Conservation (phyloP, 495 filamentous ascomycete genomes). For the Aspergillus asperescens region DNA sequence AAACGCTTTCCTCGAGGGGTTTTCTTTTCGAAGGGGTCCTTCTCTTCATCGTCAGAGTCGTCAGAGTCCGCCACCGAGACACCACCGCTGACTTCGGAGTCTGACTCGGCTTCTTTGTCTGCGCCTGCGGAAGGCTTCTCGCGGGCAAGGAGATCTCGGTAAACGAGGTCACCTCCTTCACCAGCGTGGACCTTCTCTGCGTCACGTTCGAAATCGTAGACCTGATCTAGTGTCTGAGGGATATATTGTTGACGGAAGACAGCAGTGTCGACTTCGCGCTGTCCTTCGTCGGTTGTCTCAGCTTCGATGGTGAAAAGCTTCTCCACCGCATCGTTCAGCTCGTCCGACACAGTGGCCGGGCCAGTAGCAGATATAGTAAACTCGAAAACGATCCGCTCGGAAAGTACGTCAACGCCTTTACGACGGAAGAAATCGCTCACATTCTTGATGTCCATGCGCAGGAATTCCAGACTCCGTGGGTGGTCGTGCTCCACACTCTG, state of each 20-base stretch:
- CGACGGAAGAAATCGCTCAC: conserved; percentile 83
- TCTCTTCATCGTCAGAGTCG: conserved; percentile 45
- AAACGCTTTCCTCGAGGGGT: conserved; percentile 80
- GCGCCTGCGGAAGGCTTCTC: conserved; percentile 46
- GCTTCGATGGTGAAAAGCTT: conserved; percentile 42
- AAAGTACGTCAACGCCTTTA: conserved; percentile 71
- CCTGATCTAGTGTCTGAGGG: conserved; percentile 86
- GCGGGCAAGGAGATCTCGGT: conserved; percentile 71
- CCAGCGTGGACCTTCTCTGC: conserved; percentile 69
- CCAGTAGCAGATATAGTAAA: conserved; percentile 66
- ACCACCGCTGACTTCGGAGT: conserved; percentile 47
- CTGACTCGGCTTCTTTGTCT: conserved; percentile 33
- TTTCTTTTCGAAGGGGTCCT: conserved; percentile 56
- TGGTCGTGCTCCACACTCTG: conserved; percentile 97
- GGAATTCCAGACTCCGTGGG: conserved; percentile 81
- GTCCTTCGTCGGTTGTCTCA: conserved; percentile 41
- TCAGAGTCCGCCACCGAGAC: conserved; percentile 40
- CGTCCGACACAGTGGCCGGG: conserved; percentile 35
- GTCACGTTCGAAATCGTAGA: conserved; percentile 93
- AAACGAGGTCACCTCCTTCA: conserved; percentile 67
- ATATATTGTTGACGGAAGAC: conserved; percentile 96
- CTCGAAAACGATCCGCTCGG: conserved; percentile 68
- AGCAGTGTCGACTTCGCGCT: conserved; percentile 78
- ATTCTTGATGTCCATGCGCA: conserved; percentile 98
- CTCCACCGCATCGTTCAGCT: conserved; percentile 47